A percentile compares a stretch with the other conserved stretches of the same genome.
Conservation (phyloP, 768 basidiomycete genomes). For the Trametes punicea region DNA sequence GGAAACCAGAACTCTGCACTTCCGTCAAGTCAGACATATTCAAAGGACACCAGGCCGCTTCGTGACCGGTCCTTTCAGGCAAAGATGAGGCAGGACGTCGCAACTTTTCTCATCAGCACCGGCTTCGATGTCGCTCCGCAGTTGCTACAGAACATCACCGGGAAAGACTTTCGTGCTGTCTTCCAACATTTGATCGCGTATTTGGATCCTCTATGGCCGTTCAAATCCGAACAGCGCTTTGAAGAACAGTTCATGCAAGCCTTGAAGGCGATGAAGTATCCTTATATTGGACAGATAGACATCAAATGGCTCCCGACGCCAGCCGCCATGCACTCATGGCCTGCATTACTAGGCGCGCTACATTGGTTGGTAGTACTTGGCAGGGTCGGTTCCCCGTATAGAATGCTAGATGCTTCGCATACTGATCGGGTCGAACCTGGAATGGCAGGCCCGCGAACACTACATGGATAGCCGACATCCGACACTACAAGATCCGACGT, state of each 20-base stretch:
- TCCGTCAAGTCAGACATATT: constrained; percentile 44
- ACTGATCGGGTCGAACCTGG: neutral
- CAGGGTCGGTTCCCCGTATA: constrained; percentile 73
- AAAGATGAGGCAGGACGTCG: constrained; percentile 76
- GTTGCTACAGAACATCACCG: constrained; percentile 73
- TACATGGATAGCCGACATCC: constrained; percentile 65
- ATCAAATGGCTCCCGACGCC: constrained; percentile 86
- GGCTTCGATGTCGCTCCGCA: constrained; percentile 67
- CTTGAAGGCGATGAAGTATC: constrained; percentile 77
- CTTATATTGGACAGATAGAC: constrained; percentile 73
- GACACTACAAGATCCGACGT: constrained; percentile 58
- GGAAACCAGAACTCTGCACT: constrained; percentile 47
- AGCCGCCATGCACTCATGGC: constrained; percentile 92
- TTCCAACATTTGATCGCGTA: constrained; percentile 73
- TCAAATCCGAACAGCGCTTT: constrained; percentile 49
- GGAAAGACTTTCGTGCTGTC: constrained; percentile 81
- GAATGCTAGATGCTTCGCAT: too few relatives aligned
- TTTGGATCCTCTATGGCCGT: constrained; percentile 69
- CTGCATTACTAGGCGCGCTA: constrained; percentile 77
- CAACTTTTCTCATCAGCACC: constrained; percentile 60
- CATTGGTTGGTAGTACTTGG: constrained; percentile 91
- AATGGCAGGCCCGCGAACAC: constrained; percentile 30
- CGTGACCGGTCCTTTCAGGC: constrained; percentile 72
- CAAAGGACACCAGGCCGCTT: constrained; percentile 75
- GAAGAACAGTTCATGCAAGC: constrained; percentile 84